A percentile compares a stretch with the other conserved stretches of the same genome.
Evolutionary conservation across 2,329 filamentous ascomycete species (phyloP).

Genomic region (Ascochyta koolunga): DNA sequence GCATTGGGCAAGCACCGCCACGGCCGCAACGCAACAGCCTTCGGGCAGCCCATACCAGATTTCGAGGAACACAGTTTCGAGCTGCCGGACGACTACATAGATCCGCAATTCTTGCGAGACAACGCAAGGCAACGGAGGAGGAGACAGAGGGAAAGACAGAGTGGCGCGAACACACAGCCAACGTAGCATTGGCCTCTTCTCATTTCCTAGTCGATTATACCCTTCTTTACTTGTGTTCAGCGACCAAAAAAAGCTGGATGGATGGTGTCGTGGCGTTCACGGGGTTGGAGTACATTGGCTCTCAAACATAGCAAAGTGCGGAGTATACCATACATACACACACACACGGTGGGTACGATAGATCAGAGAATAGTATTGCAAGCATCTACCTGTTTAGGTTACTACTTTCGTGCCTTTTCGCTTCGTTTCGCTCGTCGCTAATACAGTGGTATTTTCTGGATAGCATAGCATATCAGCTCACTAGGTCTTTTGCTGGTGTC

Average conservation of each 20-base stretch:
- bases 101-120: slow-evolving; percentile 54
- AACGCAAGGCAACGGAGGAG: slow-evolving; percentile 68
- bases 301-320: background rate
- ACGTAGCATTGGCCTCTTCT: slow-evolving; percentile 5
- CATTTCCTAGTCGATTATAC: slow-evolving; percentile 18
- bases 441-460: too few species aligned
- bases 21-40: slow-evolving; percentile 74
- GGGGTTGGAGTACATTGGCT: background rate
- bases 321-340: background rate
- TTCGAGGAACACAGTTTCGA: slow-evolving; percentile 73
- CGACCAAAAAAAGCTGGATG: background rate
- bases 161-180: slow-evolving; percentile 23
- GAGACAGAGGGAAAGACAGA: slow-evolving; percentile 63
- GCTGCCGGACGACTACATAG: slow-evolving; percentile 70
- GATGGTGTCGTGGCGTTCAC: background rate
- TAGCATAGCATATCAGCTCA: too few species aligned
- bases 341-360: slow-evolving; percentile 4
- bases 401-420: too few species aligned
- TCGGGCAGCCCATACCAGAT: slow-evolving; percentile 82
- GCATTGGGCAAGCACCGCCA: slow-evolving; percentile 76
- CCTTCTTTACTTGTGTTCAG: slow-evolving; percentile 6
- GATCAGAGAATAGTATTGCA: background rate
- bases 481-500: too few species aligned
- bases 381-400: background rate
- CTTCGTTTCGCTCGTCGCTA: too few species aligned